These are phyloP conservation scores for Begonia loranthoides DNA, from an alignment of 306 rosid genomes.

Conservation along the genomic window DNA sequence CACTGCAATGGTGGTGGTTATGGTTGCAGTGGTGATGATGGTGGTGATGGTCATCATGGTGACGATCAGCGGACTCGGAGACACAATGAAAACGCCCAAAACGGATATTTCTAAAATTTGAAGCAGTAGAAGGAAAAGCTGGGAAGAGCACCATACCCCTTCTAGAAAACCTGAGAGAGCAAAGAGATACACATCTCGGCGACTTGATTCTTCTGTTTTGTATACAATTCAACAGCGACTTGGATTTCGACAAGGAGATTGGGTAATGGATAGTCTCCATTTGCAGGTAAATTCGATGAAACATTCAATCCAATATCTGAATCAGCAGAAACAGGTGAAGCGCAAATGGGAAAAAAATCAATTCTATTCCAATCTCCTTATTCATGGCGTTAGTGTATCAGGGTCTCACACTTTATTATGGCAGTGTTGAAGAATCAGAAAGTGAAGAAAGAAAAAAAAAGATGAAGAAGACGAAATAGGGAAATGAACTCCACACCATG, in stretches of 20 bases:
- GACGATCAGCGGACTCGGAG: conserved; percentile 22
- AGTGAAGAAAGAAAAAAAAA: no score
- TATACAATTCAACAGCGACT: conserved; percentile 17
- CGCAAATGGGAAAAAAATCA: no score
- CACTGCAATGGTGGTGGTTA: conserved; percentile 25
- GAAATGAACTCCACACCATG: no score
- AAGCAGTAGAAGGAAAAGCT: conserved; percentile 6
- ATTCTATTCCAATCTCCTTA: no score
- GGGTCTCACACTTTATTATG: no score
- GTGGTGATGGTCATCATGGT: conserved; percentile 10
- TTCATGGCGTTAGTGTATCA: no score
- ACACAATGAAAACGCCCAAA: conserved; percentile 21
- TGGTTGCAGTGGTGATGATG: conserved; percentile 29
- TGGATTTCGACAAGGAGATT: conserved; percentile 14
- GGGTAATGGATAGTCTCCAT: conserved; percentile 10
- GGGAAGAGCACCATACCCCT: conserved; percentile 22
- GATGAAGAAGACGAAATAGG: no score
- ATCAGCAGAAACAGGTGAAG: no score
- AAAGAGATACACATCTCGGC: conserved; percentile 17
- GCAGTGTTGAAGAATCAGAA: no score
- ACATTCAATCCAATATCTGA: conserved; percentile 15
- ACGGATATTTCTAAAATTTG: conserved; percentile 18
- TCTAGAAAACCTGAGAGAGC: conserved; percentile 11
- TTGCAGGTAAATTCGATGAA: neutral
- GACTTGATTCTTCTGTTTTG: conserved; percentile 15